Conservation (phyloP, 805 yeast genomes). For the Candida pseudoglaebosa region DNA sequence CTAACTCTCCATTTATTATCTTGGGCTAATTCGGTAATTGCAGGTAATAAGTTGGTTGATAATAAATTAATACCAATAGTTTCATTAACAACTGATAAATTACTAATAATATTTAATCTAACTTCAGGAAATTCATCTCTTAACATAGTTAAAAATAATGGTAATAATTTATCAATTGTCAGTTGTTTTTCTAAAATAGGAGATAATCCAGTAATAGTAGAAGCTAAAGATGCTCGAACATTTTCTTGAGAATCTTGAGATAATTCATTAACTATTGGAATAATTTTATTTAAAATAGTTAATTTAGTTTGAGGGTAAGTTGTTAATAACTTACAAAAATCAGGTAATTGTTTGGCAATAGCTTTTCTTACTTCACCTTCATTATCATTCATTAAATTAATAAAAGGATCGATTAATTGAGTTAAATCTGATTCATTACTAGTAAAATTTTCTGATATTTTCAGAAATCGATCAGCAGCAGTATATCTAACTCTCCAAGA, state of each 20-base stretch:
- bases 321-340: slow-evolving; percentile 52
- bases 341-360: slow-evolving; percentile 85
- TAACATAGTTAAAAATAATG: slow-evolving; percentile 86
- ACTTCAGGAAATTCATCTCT: slow-evolving; percentile 98
- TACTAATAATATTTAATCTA: slow-evolving; percentile 87
- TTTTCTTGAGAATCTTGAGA: slow-evolving; percentile 89
- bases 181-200: slow-evolving; percentile 80
- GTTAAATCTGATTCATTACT: slow-evolving; percentile 51
- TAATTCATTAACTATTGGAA: slow-evolving; percentile 79
- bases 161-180: slow-evolving; percentile 78
- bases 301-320: slow-evolving; percentile 33
- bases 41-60: slow-evolving; percentile 87
- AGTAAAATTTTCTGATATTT: slow-evolving; percentile 62
- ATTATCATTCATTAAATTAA: slow-evolving; percentile 77
- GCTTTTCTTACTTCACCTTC: slow-evolving; percentile 98
- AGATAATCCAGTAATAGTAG: slow-evolving; percentile 81
- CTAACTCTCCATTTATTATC: slow-evolving; percentile 98
- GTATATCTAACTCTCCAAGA: slow-evolving; percentile 98
- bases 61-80: slow-evolving; percentile 88
- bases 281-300: slow-evolving; percentile 60
- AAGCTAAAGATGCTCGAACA: slow-evolving; percentile 90
- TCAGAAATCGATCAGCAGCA: slow-evolving; percentile 91
- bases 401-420: slow-evolving; percentile 66
- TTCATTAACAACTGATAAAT: slow-evolving; percentile 86
- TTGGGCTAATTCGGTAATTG: slow-evolving; percentile 91